Conservation (phyloP, 345 rosid genomes). For the Boechera divaricarpa region DNA sequence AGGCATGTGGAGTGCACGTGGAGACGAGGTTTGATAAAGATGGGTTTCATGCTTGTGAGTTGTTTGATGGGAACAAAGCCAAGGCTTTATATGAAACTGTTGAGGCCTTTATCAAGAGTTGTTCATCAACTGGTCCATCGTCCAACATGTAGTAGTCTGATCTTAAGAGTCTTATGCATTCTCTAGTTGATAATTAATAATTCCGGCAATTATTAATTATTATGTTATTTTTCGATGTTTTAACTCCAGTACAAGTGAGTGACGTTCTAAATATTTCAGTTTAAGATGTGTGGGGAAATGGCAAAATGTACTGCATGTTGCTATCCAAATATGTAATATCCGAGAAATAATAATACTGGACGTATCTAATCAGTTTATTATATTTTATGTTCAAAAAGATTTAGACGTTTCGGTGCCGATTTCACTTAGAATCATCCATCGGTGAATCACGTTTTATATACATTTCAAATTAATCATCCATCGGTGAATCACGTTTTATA, state of each 20-base stretch:
- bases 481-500: neutral
- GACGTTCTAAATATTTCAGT: neutral
- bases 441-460: neutral
- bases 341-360: neutral
- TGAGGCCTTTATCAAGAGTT: constrained; percentile 48
- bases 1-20: constrained; percentile 65
- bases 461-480: neutral
- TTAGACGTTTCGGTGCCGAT: no score
- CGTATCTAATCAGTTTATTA: neutral
- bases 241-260: neutral
- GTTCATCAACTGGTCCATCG: constrained; percentile 30
- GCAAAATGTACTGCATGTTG: neutral
- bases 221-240: neutral
- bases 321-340: constrained; percentile 12
- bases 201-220: neutral
- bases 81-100: constrained; percentile 43
- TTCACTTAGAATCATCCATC: neutral
- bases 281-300: neutral
- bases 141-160: constrained; percentile 13
- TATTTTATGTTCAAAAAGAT: neutral
- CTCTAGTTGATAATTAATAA: neutral
- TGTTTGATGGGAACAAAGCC: constrained; percentile 59
- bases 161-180: no score
- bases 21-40: constrained; percentile 51
- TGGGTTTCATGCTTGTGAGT: constrained; percentile 74